Base-by-base conservation (phyloP, 2,329 filamentous ascomycete genomes). In the Raffaelea arxii region DNA sequence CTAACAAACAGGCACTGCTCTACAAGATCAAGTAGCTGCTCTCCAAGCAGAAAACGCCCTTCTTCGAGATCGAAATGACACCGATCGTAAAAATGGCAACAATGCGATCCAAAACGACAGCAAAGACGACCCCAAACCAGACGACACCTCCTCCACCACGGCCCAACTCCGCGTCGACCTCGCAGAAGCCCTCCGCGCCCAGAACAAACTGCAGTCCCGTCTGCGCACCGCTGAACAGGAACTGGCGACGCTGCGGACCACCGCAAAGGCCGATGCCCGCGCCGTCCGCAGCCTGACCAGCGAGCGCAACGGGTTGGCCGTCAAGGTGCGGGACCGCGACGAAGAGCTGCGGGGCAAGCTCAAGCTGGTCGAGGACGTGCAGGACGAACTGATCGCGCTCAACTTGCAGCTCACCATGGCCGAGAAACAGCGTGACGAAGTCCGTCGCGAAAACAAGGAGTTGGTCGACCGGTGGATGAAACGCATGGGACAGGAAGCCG, bases 381-480 rank as follows among this genome's bases (percentile, higher is more conserved):
- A 97, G 66, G 90, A 96, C 64, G 92, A 98, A 64, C 82, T 95
- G 65, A 82, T 94, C 43, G 83, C 87, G 1, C 67, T 96, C 41
- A 90, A 90, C 55, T 71, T 97, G 54, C 86, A 97, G 64, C 72
- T 96, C 38, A 89, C 92, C 55, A 78, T 96, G 70, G 82, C 84
- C 3, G 89, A 94, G 62, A 78, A 90, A 61, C 79, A 80, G 58
- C 73, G 77, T 24, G 80, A 83, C 59, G 82, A 80, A 63, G 69
- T 94, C 52, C 78, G 81, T 59, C 75, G 73, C 49, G 92, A 97
- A 62, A 97, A 97, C 60, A 82, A 86, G 59, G 86, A 95, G 54
- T 72, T 98, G 46, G 81, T 96, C 45, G 84, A 89, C 61, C 75
- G 92, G 46, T 97, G 90, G 88, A 90, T 97, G 84, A 80, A 79